Percentiles rank a stretch among this genome's conserved stretches.
Conservation (phyloP, 2,329 filamentous ascomycete genomes). For the Cladophialophora chaetospira region DNA sequence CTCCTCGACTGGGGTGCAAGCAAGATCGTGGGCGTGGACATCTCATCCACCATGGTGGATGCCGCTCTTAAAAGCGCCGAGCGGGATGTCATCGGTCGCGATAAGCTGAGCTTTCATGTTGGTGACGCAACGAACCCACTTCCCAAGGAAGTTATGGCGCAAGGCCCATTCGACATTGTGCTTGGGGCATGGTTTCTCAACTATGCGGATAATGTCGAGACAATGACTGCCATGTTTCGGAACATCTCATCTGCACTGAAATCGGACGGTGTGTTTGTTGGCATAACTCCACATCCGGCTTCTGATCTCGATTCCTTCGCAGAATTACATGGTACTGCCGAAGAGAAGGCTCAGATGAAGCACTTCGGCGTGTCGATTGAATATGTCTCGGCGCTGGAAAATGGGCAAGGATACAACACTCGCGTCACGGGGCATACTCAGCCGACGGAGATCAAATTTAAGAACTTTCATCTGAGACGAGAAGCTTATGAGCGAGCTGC, state of each 20-base stretch:
- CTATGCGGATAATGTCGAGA: constrained; percentile 37
- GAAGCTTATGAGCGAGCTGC: constrained; percentile 17
- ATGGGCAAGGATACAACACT: constrained; percentile 14
- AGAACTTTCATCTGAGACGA: constrained; percentile 21
- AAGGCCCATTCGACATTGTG: constrained; percentile 41
- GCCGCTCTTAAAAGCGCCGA: constrained; percentile 26
- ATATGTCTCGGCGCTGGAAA: background rate
- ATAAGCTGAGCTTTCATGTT: constrained; percentile 1
- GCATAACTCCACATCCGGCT: constrained; percentile 35
- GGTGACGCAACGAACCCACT: constrained; percentile 6
- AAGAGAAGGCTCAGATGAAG: background rate
- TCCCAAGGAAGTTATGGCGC: background rate
- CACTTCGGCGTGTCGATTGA: constrained; percentile 1
- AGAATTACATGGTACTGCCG: constrained; percentile 27
- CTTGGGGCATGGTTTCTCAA: constrained; percentile 44
- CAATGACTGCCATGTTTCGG: constrained; percentile 40
- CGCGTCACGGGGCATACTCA: constrained; percentile 19
- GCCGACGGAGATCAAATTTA: constrained; percentile 18
- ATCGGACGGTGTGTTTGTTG: constrained; percentile 40
- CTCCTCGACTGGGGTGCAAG: constrained; percentile 40
- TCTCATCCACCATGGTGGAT: constrained; percentile 40
- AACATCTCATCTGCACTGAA: constrained; percentile 41
- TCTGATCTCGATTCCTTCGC: constrained; percentile 31
- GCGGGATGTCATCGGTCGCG: background rate
- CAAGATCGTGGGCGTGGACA: constrained; percentile 41